These are phyloP conservation scores for Penicillium oxalicum DNA, from an alignment of 2,329 filamentous ascomycete species.

Conservation along the genomic window DNA sequence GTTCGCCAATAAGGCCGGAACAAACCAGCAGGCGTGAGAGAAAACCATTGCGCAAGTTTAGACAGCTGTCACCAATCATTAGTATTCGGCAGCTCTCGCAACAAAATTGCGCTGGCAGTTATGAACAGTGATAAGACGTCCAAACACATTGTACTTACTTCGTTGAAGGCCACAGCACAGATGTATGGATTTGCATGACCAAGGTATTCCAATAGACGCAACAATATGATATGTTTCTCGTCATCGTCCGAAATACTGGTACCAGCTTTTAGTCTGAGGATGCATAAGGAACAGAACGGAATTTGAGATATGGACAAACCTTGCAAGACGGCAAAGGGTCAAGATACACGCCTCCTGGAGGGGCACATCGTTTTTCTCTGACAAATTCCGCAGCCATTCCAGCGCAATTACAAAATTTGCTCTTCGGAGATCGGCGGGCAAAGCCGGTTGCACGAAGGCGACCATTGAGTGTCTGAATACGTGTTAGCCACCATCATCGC, in stretches of 20 bases:
- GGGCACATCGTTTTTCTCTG: conserved; percentile 60
- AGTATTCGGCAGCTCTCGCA: background rate
- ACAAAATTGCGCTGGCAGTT: background rate
- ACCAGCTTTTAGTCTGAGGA: background rate
- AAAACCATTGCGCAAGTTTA: conserved; percentile 61
- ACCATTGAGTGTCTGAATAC: conserved; percentile 54
- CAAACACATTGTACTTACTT: conserved; percentile 45
- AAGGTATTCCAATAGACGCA: conserved; percentile 79
- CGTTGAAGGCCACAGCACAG: conserved; percentile 74
- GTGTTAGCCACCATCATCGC: conserved; percentile 4
- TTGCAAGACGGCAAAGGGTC: conserved; percentile 78
- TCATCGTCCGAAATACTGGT: conserved; percentile 64
- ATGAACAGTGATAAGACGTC: background rate
- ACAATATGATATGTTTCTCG: conserved; percentile 77
- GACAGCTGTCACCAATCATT: conserved; percentile 48
- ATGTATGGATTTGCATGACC: conserved; percentile 76
- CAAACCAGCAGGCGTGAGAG: conserved; percentile 59
- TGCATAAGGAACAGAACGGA: background rate
- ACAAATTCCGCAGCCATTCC: conserved; percentile 64
- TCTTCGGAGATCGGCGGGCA: conserved; percentile 45
- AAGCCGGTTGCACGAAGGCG: conserved; percentile 54
- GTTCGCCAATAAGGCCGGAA: conserved; percentile 86
- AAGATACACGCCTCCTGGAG: conserved; percentile 79
- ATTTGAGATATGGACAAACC: conserved; percentile 39
- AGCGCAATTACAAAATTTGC: conserved; percentile 66